Base-by-base conservation (phyloP, 179 eudicot species). In the Gypsophila paniculata region DNA sequence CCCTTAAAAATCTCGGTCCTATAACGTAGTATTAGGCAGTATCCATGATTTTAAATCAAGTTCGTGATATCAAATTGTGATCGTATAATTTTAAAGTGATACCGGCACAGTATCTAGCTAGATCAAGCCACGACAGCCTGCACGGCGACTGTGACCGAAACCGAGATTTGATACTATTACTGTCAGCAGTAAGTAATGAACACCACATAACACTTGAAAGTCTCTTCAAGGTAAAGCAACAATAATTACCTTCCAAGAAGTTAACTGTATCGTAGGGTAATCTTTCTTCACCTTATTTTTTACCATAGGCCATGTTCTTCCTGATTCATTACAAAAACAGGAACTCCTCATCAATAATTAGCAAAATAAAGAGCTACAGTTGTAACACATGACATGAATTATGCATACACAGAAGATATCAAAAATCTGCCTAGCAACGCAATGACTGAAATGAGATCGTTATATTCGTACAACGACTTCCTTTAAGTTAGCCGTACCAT, bases 221-320 rank as follows among this genome's bases (percentile, higher is more conserved):
- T 29, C 7, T 25, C 25, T 72, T 38, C 8, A 36, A n/a, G 49
- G 76, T 12, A 25, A 13, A 59, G 39, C 12, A 48, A 23, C 44
- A 19, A 49, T 29, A 1, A 42, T 67, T 80, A 84, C 87, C 85
- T 82, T 86, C 85, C 87, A 86, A 22, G 89, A 82, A 55, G 84
- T 84, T n/a, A 74, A 70, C 51, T 86, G 89, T 34, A 84, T 69
- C 19, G 85, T 61, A 74, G 86, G 86, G 70, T 80, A 86, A 73
- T 86, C 89, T 6, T 78, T 82, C 64, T 25, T 60, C 49, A 86
- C 78, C 78, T 86, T 86, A 39, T 62, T 78, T 61, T 72, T 82
- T 4, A 80, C 89, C 64, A 75, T 60, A n/a, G 81, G 53, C 84
- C 82, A 82, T 53, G 84, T 55, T 70, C 85, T 84, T 49, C 87